Evolutionary conservation across 2,329 filamentous ascomycete genomes (phyloP).

Genomic region (Aspergillus sp.): DNA sequence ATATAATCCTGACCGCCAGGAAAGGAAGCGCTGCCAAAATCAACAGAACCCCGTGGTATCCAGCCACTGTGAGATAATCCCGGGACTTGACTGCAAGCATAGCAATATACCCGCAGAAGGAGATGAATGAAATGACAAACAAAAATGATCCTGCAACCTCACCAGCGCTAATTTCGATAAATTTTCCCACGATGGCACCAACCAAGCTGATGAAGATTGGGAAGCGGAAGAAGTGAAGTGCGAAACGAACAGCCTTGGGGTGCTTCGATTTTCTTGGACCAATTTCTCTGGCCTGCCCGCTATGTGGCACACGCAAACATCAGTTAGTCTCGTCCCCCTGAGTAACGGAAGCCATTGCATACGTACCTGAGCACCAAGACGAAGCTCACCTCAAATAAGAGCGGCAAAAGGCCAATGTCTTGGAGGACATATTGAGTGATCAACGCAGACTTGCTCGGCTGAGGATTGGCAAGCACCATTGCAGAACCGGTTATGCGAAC

Average conservation of each 20-base stretch:
- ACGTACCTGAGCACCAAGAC: slow-evolving; percentile 20
- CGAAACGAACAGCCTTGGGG: slow-evolving; percentile 13
- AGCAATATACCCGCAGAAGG: slow-evolving; percentile 14
- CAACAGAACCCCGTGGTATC: slow-evolving; percentile 13
- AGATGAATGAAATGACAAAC: slow-evolving; percentile 16
- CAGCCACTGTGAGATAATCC: slow-evolving; percentile 10
- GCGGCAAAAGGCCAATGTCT: slow-evolving; percentile 22
- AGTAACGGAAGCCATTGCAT: not conserved
- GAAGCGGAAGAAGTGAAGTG: slow-evolving; percentile 20
- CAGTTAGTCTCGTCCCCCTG: not conserved
- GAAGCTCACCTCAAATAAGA: slow-evolving; percentile 24
- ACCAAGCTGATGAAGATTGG: slow-evolving; percentile 18
- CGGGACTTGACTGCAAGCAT: slow-evolving; percentile 15
- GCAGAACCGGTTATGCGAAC: slow-evolving; percentile 21
- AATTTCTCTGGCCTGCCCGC: slow-evolving; percentile 20
- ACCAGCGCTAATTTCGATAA: slow-evolving; percentile 11
- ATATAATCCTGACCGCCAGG: slow-evolving; percentile 15
- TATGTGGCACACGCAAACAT: slow-evolving; percentile 1
- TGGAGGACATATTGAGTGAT: slow-evolving; percentile 17
- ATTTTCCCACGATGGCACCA: slow-evolving; percentile 15
- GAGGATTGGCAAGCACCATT: slow-evolving; percentile 14
- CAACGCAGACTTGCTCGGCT: slow-evolving; percentile 12
- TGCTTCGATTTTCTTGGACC: slow-evolving; percentile 20
- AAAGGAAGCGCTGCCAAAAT: slow-evolving; percentile 15
- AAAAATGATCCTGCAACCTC: slow-evolving; percentile 13